Evolutionary conservation across 495 filamentous ascomycete genomes (phyloP).

Genomic region (Oidiodendron maius): DNA sequence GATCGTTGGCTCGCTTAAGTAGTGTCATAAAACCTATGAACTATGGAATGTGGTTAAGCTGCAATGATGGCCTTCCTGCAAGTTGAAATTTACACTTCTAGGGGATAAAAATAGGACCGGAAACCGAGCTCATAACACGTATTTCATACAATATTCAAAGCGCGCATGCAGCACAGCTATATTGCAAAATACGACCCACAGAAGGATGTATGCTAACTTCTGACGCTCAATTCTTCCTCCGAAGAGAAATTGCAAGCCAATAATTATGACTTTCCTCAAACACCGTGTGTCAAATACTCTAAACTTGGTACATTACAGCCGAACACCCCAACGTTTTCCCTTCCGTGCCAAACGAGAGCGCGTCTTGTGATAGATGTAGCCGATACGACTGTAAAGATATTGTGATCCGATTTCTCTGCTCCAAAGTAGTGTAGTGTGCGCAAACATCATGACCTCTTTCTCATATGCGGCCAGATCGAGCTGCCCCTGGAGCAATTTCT

Average conservation of each 20-base stretch:
- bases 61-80: too few species aligned
- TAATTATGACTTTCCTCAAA: neutral
- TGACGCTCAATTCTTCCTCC: neutral
- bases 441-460: neutral
- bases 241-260: neutral
- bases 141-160: too few species aligned
- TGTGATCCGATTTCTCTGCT: neutral
- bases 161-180: neutral
- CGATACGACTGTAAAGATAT: neutral
- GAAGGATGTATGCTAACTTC: neutral
- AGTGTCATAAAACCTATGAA: too few species aligned
- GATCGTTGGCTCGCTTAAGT: too few species aligned
- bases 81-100: too few species aligned
- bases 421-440: neutral
- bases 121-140: too few species aligned
- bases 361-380: neutral
- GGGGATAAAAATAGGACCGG: too few species aligned
- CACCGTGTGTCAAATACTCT: neutral
- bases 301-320: neutral
- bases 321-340: neutral
- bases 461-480: neutral
- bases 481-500: conserved; percentile 12
- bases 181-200: neutral
- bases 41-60: too few species aligned
- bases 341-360: neutral